Evolutionary conservation across 2,329 filamentous ascomycete genomes (phyloP).

Genomic region (Colletotrichum simmondsii): DNA sequence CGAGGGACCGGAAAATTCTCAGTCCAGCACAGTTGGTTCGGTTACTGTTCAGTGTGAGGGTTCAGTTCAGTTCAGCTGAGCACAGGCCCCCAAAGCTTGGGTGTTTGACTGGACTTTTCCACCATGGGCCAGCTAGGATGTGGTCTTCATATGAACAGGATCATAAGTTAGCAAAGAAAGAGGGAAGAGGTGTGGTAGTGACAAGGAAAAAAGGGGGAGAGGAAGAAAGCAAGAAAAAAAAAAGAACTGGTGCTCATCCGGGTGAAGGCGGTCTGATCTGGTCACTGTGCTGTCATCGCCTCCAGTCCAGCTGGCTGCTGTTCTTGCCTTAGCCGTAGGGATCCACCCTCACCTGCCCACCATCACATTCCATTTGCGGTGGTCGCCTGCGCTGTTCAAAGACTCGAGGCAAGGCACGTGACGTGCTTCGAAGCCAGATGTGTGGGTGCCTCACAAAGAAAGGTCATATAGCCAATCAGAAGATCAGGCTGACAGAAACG

Average conservation of each 20-base stretch:
- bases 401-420: constrained; percentile 37
- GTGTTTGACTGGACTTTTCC: constrained; percentile 5
- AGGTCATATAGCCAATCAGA: background rate
- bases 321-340: background rate
- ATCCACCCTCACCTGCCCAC: constrained; percentile 14
- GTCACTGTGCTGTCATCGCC: background rate
- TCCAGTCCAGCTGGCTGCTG: background rate
- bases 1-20: background rate
- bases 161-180: background rate
- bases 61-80: constrained; percentile 4
- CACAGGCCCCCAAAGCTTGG: constrained; percentile 10
- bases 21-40: background rate
- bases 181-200: background rate
- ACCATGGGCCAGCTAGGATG: background rate
- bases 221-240: background rate
- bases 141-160: background rate
- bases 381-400: background rate
- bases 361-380: background rate
- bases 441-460: background rate
- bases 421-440: background rate
- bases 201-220: background rate
- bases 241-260: background rate
- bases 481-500: constrained; percentile 5
- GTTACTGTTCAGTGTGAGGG: background rate
- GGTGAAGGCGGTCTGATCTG: constrained; percentile 5